Conservation (phyloP, 176 grass and related monocot species). For the Oryza punctata region DNA sequence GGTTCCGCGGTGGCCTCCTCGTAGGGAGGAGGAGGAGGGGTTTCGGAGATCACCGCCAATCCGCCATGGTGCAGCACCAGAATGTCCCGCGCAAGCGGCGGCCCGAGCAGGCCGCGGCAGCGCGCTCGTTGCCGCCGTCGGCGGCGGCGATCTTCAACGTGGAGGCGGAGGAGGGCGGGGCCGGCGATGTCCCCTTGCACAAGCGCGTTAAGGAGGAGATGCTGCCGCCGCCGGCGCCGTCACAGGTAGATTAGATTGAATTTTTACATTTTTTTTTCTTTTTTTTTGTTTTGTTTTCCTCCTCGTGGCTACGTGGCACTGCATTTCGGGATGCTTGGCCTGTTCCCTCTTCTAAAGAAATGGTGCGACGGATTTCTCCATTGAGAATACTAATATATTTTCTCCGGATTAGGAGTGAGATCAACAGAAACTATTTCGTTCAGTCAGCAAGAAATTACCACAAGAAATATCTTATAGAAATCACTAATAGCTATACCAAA, state of each 20-base stretch:
- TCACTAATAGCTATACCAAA: no score
- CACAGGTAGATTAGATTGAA: neutral
- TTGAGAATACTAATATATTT: no score
- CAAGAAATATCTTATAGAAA: no score
- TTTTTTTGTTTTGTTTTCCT: neutral
- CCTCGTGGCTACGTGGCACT: neutral
- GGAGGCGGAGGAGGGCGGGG: neutral
- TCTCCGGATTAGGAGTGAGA: no score
- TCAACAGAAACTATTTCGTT: no score
- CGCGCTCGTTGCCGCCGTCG: neutral
- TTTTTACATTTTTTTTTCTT: no score
- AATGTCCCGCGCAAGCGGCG: neutral
- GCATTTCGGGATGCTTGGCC: no score
- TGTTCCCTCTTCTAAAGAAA: no score
- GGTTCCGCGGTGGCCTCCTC: neutral
- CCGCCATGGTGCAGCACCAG: constrained; percentile 29
- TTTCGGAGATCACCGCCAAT: neutral
- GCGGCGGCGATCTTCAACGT: neutral
- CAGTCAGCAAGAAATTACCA: no score
- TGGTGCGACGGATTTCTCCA: neutral
- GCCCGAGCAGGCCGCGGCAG: no score
- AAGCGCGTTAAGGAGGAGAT: constrained; percentile 11
- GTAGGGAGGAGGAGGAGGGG: neutral
- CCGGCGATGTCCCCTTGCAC: neutral
- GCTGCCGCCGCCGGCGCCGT: neutral